Conservation (phyloP, 2,329 filamentous ascomycete genomes). For the Paraphaeosphaeria minitans region DNA sequence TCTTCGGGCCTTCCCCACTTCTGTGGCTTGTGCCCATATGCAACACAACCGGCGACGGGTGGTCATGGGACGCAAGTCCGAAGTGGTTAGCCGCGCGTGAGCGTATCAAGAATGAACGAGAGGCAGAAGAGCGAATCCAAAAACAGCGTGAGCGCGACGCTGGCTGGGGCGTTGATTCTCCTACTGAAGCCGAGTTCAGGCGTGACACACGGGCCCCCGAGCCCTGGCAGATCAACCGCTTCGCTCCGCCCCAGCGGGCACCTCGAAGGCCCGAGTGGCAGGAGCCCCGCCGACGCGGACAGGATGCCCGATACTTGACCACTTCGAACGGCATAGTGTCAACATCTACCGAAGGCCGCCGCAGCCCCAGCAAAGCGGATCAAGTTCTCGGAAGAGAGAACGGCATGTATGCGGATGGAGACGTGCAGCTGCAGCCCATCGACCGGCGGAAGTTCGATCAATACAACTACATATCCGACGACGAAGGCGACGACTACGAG, state of each 20-base stretch:
- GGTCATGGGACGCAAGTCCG: constrained; percentile 86
- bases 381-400: constrained; percentile 48
- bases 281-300: constrained; percentile 28
- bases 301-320: constrained; percentile 42
- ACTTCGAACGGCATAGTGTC: constrained; percentile 40
- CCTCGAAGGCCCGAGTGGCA: constrained; percentile 42
- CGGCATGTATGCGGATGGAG: constrained; percentile 43
- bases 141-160: constrained; percentile 67
- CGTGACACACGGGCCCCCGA: constrained; percentile 33
- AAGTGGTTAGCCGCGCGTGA: constrained; percentile 77
- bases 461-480: constrained; percentile 44
- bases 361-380: constrained; percentile 49
- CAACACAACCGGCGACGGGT: constrained; percentile 90
- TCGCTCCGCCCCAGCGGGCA: constrained; percentile 33
- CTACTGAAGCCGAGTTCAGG: constrained; percentile 45
- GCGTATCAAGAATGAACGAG: constrained; percentile 54
- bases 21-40: constrained; percentile 82
- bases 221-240: constrained; percentile 37
- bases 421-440: constrained; percentile 51
- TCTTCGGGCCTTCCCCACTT: constrained; percentile 75
- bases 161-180: constrained; percentile 64
- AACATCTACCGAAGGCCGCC: constrained; percentile 40
- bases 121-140: constrained; percentile 56
- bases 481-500: constrained; percentile 47
- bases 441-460: constrained; percentile 44